phyloP scores from a whole-genome alignment of 2,329 filamentous ascomycete genomes.

The Aspergillus neotritici region DNA sequence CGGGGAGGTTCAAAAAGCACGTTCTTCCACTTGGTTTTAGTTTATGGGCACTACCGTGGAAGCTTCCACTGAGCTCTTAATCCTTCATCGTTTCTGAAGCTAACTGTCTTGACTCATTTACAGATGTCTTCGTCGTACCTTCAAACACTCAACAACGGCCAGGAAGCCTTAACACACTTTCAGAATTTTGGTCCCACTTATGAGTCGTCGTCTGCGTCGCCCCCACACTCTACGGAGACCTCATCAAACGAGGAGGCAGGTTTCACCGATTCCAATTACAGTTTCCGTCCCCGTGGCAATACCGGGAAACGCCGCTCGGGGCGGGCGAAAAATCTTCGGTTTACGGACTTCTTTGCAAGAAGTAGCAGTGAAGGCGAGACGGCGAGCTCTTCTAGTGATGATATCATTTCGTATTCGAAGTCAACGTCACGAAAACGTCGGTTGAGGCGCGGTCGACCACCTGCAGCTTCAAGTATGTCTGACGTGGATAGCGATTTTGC shows the following conservation, averaged over 20 bases:
- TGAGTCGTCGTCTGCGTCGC: conserved; percentile 2
- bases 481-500: conserved; percentile 11
- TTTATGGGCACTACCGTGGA: neutral
- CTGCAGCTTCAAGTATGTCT: conserved; percentile 6
- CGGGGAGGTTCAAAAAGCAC: conserved; percentile 32
- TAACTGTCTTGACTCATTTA: conserved; percentile 4
- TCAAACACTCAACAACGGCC: conserved; percentile 25
- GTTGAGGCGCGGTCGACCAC: conserved; percentile 6
- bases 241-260: conserved; percentile 10
- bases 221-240: neutral
- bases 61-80: neutral
- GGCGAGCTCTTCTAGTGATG: conserved; percentile 17
- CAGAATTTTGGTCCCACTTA: conserved; percentile 9
- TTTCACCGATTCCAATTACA: neutral
- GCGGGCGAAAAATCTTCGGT: conserved; percentile 8
- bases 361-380: conserved; percentile 17
- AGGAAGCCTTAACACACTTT: conserved; percentile 21
- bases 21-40: conserved; percentile 9
- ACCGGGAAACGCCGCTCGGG: conserved; percentile 9
- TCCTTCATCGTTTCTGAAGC: neutral
- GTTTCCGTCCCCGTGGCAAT: no score
- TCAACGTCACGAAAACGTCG: conserved; percentile 11
- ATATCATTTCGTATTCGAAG: conserved; percentile 14
- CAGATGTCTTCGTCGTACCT: conserved; percentile 26
- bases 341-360: conserved; percentile 16